Evolutionary conservation across 73 alveolate species (phyloP), one percentile per base, ranked within the genome.

Genomic region (Paramecium tetraurelia): DNA sequence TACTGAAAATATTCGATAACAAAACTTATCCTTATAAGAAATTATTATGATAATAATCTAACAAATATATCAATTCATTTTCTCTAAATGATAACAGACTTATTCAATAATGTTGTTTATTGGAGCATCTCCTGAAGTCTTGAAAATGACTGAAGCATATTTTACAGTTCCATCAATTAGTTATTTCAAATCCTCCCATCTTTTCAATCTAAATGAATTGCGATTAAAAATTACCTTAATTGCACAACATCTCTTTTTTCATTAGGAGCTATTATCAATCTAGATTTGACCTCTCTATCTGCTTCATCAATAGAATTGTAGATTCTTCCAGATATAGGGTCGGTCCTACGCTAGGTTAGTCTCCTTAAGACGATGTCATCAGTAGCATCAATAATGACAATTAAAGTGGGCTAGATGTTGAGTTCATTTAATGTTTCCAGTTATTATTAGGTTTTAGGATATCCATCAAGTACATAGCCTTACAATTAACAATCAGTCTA

Each of bases 391-490:
- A 97, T 80, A 59, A 95, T 83, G 33, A 93, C 89, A 10, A 97
- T 97, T 58, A 95, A 87, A 14, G 99, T 92, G 7, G 99, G 99
- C 2, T 85, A 40, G 43, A 94, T 68, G n/a, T 95, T 95, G 22
- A 98, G 71, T 24, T 95, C 94, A 77, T 96, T 94, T 68, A 97
- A 95, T 12, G 93, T 95, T 57, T 92, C 95, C 22, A 97, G 92
- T 94, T 98, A 97, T 2, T 89, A 95, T 44, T 84, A 86, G 22
- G 99, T 93, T 83, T 92, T 93, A 5, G 99, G 99, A 94, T 93
- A 97, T 18, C 99, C 99, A 76, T 97, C 99, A 10, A 98, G 83
- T 12, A 97, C 96, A 96, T 97, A 97, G 24, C 99, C 99, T 70
- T 98, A 95, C 2, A 97, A 92, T 95, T 93, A 92, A 80, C 99